These are phyloP conservation scores for Pseudocercospora vitis DNA, from an alignment of 2,329 filamentous ascomycete species.

Conservation along the genomic window DNA sequence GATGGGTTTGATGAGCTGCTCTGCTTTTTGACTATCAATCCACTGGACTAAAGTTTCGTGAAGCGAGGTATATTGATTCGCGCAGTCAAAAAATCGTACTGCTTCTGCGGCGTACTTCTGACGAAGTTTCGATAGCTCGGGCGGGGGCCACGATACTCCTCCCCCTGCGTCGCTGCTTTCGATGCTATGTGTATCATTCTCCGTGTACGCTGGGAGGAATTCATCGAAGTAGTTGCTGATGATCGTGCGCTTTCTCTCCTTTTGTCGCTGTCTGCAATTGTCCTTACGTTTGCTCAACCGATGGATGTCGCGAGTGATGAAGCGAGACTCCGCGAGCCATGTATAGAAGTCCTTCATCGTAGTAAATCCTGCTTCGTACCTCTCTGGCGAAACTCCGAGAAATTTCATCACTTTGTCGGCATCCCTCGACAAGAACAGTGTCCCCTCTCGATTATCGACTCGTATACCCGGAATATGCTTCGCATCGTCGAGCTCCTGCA, in stretches of 20 bases:
- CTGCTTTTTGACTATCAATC: conserved; percentile 28
- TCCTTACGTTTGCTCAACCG: conserved; percentile 33
- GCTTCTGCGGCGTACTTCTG: conserved; percentile 55
- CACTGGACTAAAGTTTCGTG: conserved; percentile 21
- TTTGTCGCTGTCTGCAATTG: conserved; percentile 56
- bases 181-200: conserved; percentile 19
- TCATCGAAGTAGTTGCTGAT: conserved; percentile 63
- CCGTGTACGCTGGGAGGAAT: conserved; percentile 58
- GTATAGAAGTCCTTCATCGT: conserved; percentile 59
- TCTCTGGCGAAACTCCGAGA: conserved; percentile 56
- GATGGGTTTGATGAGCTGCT: conserved; percentile 26
- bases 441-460: conserved; percentile 46
- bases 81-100: conserved; percentile 42
- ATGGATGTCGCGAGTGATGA: conserved; percentile 54
- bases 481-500: conserved; percentile 64
- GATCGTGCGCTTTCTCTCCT: conserved; percentile 56
- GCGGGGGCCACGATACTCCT: background rate
- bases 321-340: conserved; percentile 59
- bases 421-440: conserved; percentile 61
- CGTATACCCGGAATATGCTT: conserved; percentile 40
- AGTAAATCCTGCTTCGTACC: conserved; percentile 58
- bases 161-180: background rate
- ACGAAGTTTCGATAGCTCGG: conserved; percentile 35
- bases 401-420: conserved; percentile 60
- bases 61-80: conserved; percentile 24